phyloP scores from a whole-genome alignment of 225 moss, liverwort and hornwort genomes.

The Takakia lepidozioides region DNA sequence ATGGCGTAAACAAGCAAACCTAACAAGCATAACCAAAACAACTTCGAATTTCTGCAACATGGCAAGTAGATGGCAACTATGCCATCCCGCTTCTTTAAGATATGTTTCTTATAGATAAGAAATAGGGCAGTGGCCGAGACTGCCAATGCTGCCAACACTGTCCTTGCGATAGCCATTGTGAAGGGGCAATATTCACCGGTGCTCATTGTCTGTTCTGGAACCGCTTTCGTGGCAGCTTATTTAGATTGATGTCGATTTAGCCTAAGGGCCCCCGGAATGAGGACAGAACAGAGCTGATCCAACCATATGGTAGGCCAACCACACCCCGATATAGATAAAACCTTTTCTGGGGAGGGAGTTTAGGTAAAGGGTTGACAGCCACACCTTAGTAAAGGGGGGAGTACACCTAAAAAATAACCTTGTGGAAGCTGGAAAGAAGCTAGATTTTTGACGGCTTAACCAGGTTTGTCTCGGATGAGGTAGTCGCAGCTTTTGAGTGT shows the following conservation, averaged over 20 bases:
- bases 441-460: too few species aligned
- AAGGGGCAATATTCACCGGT: slow-evolving; percentile 1
- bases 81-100: slow-evolving; percentile 1
- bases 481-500: too few species aligned
- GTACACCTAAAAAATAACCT: too few species aligned
- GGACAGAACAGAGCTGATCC: too few species aligned
- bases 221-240: background rate
- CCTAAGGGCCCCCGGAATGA: too few species aligned
- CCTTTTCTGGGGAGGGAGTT: too few species aligned
- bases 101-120: background rate
- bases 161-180: background rate
- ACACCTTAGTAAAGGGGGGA: too few species aligned
- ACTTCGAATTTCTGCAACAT: background rate
- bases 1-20: background rate
- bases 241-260: background rate
- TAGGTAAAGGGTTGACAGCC: too few species aligned
- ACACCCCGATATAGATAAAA: too few species aligned
- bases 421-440: too few species aligned
- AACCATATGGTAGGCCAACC: too few species aligned
- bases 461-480: too few species aligned
- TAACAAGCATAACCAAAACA: background rate
- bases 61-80: slow-evolving; percentile 1
- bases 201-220: background rate
- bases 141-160: background rate
- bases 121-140: slow-evolving; percentile 2